Evolutionary conservation across 352 stramenopile species (phyloP).

Genomic region (Phytophthora syringae): DNA sequence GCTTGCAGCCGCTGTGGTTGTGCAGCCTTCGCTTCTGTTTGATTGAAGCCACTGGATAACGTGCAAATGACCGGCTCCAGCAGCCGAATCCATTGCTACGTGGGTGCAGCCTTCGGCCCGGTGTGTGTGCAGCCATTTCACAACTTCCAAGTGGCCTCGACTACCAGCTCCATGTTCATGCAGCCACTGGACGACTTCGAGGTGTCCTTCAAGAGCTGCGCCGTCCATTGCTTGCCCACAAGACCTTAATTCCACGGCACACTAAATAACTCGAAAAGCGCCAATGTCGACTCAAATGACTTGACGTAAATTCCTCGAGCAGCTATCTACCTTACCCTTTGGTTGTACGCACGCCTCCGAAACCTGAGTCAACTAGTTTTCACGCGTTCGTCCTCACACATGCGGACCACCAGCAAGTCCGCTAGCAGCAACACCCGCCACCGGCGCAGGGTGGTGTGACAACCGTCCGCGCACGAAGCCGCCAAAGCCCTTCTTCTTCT

Average conservation of each 20-base stretch:
- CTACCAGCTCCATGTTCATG: conserved; percentile 43
- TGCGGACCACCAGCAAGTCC: conserved; percentile 29
- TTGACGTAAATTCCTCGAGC: too few species aligned
- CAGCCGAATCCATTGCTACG: conserved; percentile 51
- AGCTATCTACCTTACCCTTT: too few species aligned
- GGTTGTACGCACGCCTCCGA: too few species aligned
- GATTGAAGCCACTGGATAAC: conserved; percentile 53
- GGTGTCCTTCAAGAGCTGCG: conserved; percentile 37
- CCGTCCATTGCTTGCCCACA: conserved; percentile 37
- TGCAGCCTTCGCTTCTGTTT: conserved; percentile 48
- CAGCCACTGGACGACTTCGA: conserved; percentile 45
- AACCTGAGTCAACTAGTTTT: too few species aligned
- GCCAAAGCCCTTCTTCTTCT: conserved; percentile 84
- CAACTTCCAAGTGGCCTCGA: conserved; percentile 49
- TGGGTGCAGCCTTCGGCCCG: conserved; percentile 48
- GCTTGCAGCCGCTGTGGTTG: conserved; percentile 19
- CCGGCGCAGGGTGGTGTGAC: conserved; percentile 57
- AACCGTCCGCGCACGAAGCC: conserved; percentile 83
- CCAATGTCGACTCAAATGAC: too few species aligned
- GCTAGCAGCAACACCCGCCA: conserved; percentile 21
- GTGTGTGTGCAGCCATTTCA: conserved; percentile 56
- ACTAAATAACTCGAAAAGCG: too few species aligned
- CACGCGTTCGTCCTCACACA: too few species aligned
- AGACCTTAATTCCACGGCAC: too few species aligned
- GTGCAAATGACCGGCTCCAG: conserved; percentile 41